These are phyloP conservation scores for Triticum dicoccoides DNA, from an alignment of 176 grass and related monocot genomes.

Conservation along the genomic window DNA sequence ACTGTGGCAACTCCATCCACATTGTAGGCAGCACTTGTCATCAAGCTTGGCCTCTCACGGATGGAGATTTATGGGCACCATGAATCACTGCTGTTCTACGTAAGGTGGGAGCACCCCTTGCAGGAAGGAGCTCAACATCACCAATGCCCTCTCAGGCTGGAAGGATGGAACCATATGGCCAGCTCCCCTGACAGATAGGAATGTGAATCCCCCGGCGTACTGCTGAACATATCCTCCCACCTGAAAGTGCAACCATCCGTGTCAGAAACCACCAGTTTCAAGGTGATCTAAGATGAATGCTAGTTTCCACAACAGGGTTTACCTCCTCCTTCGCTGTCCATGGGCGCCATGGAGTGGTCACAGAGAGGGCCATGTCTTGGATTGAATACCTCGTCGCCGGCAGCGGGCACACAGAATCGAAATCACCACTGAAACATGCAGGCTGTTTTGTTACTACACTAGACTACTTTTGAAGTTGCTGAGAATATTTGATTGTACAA, in stretches of 20 bases:
- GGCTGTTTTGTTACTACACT: neutral
- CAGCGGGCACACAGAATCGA: neutral
- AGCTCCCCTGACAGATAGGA: slow-evolving; percentile 45
- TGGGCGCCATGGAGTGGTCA: slow-evolving; percentile 13
- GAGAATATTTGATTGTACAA: neutral
- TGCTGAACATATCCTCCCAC: slow-evolving; percentile 39
- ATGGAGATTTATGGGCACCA: neutral
- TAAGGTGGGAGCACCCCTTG: slow-evolving; percentile 32
- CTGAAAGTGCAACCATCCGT: neutral
- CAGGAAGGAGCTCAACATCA: slow-evolving; percentile 37
- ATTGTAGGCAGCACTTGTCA: neutral
- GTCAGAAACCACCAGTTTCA: too few species aligned
- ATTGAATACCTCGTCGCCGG: slow-evolving; percentile 8
- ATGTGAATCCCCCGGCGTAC: slow-evolving; percentile 30
- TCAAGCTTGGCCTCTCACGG: neutral
- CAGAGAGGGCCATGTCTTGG: neutral
- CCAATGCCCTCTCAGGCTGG: slow-evolving; percentile 41
- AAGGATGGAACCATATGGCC: slow-evolving; percentile 47
- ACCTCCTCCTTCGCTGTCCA: slow-evolving; percentile 21
- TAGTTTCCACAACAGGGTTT: neutral
- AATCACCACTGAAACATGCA: neutral
- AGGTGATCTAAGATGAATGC: neutral
- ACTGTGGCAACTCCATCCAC: neutral
- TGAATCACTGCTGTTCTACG: neutral
- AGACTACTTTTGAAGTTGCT: neutral